Base-by-base conservation (phyloP, 768 basidiomycete genomes). In the Coprinopsis marcescibilis region DNA sequence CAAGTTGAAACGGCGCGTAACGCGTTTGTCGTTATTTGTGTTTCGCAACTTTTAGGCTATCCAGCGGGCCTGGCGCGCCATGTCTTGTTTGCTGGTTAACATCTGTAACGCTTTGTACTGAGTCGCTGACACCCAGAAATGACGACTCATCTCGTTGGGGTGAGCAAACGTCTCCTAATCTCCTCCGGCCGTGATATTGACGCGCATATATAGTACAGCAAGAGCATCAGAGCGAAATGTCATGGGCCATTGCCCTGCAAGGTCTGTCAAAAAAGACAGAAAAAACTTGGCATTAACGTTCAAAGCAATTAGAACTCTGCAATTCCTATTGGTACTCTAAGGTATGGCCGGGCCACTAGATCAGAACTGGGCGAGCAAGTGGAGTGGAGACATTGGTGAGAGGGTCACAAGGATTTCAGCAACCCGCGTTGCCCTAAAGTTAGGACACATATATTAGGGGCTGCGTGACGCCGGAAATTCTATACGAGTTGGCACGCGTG, bases 371-470 rank as follows among this genome's bases (percentile, higher is more conserved):
- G 83, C 38, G 82, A 85, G 60, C 76, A 71, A 0, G 77, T 88
- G 2, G 71, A 80, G 56, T 89, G 88, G 88, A 69, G 78, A 33
- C 87, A 89, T 54, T 89, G 87, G 85, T 85, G 63, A 55, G 69
- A 50, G 30, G 26, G 24, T 26, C 14, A 26, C 41, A 47, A 38
- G n/a, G 1, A 19, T 17, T 50, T 33, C 37, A 5, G 11, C 5
- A 11, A 40, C 4, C 5, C 11, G 17, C 38, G 5, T 40, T 40
- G 25, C 21, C 29, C 29, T 32, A 24, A 40, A 8, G 4, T 19
- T n/a, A n/a, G n/a, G n/a, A n/a, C n/a, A 4, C 8, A 11, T 24
- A 8, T 24, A 13, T 45, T 52, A 86, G 85, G 86, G 84, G 81
- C 50, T 89, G 86, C 48, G 82, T 86, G 8, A 83, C 81, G 17